Base-by-base conservation (phyloP, 1,139 yeast species). In the Blastobotrys aristatus region DNA sequence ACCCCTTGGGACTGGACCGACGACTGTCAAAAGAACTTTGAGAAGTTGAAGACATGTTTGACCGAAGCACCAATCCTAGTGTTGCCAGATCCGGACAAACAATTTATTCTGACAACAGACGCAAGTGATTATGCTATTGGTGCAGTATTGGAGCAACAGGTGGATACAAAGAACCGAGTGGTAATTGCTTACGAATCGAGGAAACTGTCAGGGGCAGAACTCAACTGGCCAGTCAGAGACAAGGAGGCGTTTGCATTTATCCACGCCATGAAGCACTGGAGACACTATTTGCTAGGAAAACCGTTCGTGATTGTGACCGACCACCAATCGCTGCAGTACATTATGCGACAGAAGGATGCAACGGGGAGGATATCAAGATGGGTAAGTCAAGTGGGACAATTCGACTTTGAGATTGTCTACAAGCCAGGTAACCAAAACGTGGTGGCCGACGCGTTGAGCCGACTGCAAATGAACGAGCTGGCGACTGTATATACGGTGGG, bases 221-320 rank as follows among this genome's bases (percentile, higher is more conserved):
- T 27, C 14, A 29, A 41, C 24, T 48, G 44, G 40, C 39, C 49
- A 7, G 43, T 48, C 17, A 38, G 47, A 8, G 47, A 48, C 14
- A 36, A 33, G 14, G 51, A 48, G 29, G 24, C 34, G 13, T 8
- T 40, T 14, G 51, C 51, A 11, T 31, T 46, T 16, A 32, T 46
- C 14, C 24, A 38, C 14, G 49, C 51, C 3, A 27, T 46, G 6
- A 13, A 37, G 17, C 31, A 30, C 7, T 46, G 44, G 49, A 18
- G 42, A 2, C 49, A 37, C 17, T 26, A 29, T 13, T 27, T 24
- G 27, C 27, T 6, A 5, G 27, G 27, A 5, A 5, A 42, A 5
- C 5, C 5, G 27, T 5, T 24, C 8, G 27, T 24, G 27, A 10
- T 24, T 5, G 5, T 6, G 5, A 24, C 27, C 10, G 27, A 24